These are phyloP conservation scores for Astrephomene gubernaculifera DNA, from an alignment of 139 green algal species.

Conservation along the genomic window DNA sequence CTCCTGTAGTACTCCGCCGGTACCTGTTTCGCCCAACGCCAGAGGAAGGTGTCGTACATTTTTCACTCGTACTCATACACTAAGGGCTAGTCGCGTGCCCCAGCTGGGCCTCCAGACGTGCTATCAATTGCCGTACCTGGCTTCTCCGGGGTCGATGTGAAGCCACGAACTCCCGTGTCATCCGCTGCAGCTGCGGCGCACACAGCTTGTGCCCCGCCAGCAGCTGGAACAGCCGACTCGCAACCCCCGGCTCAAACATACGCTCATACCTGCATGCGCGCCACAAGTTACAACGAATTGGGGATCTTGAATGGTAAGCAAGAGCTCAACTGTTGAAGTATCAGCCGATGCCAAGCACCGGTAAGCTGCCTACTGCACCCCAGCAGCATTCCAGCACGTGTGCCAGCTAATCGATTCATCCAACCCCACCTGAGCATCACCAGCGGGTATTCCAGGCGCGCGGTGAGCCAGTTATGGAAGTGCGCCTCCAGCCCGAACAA, in stretches of 20 bases:
- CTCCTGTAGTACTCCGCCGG: neutral
- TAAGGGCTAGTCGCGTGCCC: too few relatives aligned
- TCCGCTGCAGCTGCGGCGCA: neutral
- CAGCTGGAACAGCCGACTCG: constrained; percentile 29
- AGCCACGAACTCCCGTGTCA: constrained; percentile 36
- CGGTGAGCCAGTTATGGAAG: constrained; percentile 51
- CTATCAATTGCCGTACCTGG: constrained; percentile 27
- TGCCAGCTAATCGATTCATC: neutral
- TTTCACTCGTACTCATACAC: too few relatives aligned
- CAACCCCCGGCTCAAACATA: constrained; percentile 58
- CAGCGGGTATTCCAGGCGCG: constrained; percentile 41
- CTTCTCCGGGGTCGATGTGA: constrained; percentile 18
- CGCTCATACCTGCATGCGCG: constrained; percentile 66
- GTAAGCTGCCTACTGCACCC: too few relatives aligned
- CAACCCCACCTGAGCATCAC: constrained; percentile 50
- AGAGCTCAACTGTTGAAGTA: too few relatives aligned
- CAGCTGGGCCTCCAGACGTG: too few relatives aligned
- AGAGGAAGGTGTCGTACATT: too few relatives aligned
- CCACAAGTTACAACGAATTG: too few relatives aligned
- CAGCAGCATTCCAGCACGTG: neutral
- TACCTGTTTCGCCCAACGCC: neutral
- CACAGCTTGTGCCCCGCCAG: constrained; percentile 25
- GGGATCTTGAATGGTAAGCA: too few relatives aligned
- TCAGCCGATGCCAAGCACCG: too few relatives aligned
- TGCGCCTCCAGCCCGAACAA: constrained; percentile 61